Percentiles rank a stretch among this genome's conserved stretches.
These are phyloP conservation scores for Solanum hybrid DNA, from an alignment of 305 asterid species.

Conservation along the genomic window DNA sequence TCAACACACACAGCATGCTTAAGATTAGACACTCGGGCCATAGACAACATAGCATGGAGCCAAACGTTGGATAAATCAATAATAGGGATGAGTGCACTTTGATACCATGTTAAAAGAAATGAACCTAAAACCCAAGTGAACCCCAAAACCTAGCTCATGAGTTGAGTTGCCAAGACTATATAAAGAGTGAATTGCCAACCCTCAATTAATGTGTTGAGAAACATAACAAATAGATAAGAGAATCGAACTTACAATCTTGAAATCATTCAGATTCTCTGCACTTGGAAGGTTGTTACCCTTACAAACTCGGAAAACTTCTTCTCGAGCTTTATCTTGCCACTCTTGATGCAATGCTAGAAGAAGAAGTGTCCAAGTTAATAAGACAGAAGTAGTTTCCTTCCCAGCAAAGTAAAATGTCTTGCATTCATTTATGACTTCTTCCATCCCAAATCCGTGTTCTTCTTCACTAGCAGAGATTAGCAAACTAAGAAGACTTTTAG, in stretches of 20 bases:
- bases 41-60: neutral
- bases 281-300: constrained; percentile 10
- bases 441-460: neutral
- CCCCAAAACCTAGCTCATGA: neutral
- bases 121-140: neutral
- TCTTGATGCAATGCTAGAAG: constrained; percentile 21
- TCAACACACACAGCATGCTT: neutral
- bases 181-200: neutral
- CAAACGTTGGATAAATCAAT: neutral
- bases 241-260: constrained; percentile 18
- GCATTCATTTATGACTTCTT: constrained; percentile 20
- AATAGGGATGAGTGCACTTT: neutral
- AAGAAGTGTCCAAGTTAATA: constrained; percentile 17
- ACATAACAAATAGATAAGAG: neutral
- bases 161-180: neutral
- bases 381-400: constrained; percentile 45
- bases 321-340: constrained; percentile 24
- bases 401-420: constrained; percentile 24
- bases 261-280: constrained; percentile 15
- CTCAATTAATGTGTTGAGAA: neutral
- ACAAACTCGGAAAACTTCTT: constrained; percentile 19
- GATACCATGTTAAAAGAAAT: neutral
- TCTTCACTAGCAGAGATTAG: constrained; percentile 26
- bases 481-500: constrained; percentile 29
- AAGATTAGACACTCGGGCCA: neutral